Evolutionary conservation across 768 basidiomycete species (phyloP), one percentile per base, ranked within the genome.

Genomic region (Neoboletus magnificus): DNA sequence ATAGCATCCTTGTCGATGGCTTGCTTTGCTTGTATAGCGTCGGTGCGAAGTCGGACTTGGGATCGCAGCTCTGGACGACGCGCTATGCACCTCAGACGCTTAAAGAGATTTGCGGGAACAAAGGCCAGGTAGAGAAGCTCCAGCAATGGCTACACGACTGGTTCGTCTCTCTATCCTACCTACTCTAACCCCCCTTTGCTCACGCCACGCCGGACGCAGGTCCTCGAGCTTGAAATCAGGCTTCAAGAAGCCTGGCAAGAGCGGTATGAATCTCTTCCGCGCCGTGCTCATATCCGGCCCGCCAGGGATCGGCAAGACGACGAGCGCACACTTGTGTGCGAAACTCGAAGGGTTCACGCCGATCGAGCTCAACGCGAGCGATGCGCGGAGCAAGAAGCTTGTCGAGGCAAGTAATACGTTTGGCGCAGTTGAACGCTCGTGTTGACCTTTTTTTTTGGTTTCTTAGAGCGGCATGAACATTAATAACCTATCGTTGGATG

Each of bases 231-330:
- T 86, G 62, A 89, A 89, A 56, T 76, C 77, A 0, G 82, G 80
- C 1, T 98, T 98, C 75, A 98, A 93, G 74, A 97, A 95, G 64
- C 93, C 93, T 1, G 97, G 97, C 0, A 95, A 95, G 73, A 85
- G 82, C 56, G 91, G 83, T 0, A 89, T 89, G 87, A 92, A 92
- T 62, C 73, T 86, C 8, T 96, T 80, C 71, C 86, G 93, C 23
- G 93, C 93, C 5, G 80, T 98, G 1, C 75, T 99, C 60, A 87
- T 98, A 57, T 91, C 91, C 2, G 97, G 97, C 0, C 84, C 95
- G 2, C 97, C 97, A 16, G 97, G 97, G 9, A 97, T 98, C 49
- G 97, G 96, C 23, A 99, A 98, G 76, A 99, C 97, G 4, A 97
- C 94, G 1, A 88, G 89, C 57, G 97, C 96, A 3, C 97, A 99